These are phyloP conservation scores for Carex myosuroides DNA, from an alignment of 176 grass and related monocot genomes.

Conservation along the genomic window DNA sequence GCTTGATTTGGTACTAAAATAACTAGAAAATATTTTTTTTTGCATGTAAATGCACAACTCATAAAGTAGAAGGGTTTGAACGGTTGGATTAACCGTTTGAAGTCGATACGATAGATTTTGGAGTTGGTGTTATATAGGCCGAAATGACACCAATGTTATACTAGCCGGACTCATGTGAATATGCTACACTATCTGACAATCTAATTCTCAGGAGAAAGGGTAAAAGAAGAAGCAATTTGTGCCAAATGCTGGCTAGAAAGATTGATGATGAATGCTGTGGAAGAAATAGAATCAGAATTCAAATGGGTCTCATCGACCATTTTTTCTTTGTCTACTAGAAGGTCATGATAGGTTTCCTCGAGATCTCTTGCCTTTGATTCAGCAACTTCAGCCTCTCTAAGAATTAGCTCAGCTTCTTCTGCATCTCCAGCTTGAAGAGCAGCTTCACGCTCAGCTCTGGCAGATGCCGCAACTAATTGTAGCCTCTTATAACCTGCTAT, in stretches of 20 bases:
- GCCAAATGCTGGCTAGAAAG: constrained; percentile 51
- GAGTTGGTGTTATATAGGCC: no score
- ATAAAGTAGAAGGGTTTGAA: no score
- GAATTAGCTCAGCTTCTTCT: constrained; percentile 59
- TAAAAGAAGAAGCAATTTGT: constrained; percentile 52
- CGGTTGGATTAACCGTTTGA: no score
- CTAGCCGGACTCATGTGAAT: no score
- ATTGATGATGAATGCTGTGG: constrained; percentile 62
- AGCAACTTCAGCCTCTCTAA: constrained; percentile 65
- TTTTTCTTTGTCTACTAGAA: constrained; percentile 40
- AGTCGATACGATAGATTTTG: no score
- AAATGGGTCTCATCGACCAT: constrained; percentile 7
- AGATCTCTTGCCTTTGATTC: constrained; percentile 74
- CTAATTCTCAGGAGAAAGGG: constrained; percentile 29
- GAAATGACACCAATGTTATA: no score
- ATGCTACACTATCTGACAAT: constrained; percentile 21
- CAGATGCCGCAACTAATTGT: constrained; percentile 52
- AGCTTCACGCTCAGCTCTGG: constrained; percentile 76
- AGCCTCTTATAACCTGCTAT: constrained; percentile 76
- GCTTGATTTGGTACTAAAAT: no score
- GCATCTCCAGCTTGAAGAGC: constrained; percentile 62
- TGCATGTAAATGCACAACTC: no score
- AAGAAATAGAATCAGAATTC: constrained; percentile 32
- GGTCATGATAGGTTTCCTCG: constrained; percentile 44
- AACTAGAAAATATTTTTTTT: no score